Base-by-base conservation (phyloP, 371 early-diverging fungal species). In the Haplosporangium sp. region DNA sequence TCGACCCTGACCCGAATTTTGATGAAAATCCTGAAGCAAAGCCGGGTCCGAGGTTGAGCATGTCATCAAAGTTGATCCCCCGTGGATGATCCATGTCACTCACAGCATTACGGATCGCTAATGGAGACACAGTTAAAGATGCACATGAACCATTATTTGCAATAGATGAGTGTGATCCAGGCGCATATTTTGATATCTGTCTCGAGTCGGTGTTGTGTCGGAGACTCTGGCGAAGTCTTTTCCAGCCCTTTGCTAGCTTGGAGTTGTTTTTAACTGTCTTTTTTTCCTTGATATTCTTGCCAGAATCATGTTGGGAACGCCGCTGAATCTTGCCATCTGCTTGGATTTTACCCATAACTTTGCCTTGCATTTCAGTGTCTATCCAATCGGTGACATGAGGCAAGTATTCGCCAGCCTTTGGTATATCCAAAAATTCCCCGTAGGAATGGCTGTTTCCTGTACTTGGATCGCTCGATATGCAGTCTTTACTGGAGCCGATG, bases 231-330 rank as follows among this genome's bases (percentile, higher is more conserved):
- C 72, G 72, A 42, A 71, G 46, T 43, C 59, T 65, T 21, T 71
- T 71, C 72, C 72, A 71, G 21, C 72, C 65, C 51, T 59, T 64
- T 41, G 45, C 48, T 6, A 71, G 43, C 20, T 65, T 71, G 7
- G 51, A 71, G 13, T 56, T 60, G 10, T 59, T 36, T 42, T 71
- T 71, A 40, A 48, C 29, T 29, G 29, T 29, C 29, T 29, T 29
- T 29, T 29, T 29, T 1, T 4, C 4, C 29, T 29, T 29, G 29
- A 29, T 29, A 29, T 29, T 29, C 29, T 29, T 29, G 29, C 29
- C 29, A 29, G 29, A 29, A 29, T 29, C 29, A 29, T 29, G 29
- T 29, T 2, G 29, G 29, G n/a, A n/a, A n/a, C 29, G 29, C 29
- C 29, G 29, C 29, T 29, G 29, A 29, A 29, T 29, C 29, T 29